A percentile compares a stretch with the other conserved stretches of the same genome.
These are phyloP conservation scores for Colletotrichum sp. DNA, from an alignment of 2,329 filamentous ascomycete genomes.

Conservation along the genomic window DNA sequence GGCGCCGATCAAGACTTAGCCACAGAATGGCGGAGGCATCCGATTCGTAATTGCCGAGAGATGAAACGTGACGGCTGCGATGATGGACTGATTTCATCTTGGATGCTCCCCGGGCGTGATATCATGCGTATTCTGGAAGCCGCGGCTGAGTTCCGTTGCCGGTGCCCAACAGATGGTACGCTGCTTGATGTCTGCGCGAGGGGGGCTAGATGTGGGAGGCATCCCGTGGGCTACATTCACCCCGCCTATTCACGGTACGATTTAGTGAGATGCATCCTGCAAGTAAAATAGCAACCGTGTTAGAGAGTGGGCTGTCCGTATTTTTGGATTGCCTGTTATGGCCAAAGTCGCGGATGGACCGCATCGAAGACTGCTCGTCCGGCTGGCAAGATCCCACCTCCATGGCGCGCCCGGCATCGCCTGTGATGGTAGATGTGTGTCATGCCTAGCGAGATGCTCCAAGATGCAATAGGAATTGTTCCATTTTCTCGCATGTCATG, in stretches of 20 bases:
- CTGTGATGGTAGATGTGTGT: neutral
- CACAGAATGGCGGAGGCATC: neutral
- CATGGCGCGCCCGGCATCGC: neutral
- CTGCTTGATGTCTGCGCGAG: neutral
- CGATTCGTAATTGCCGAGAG: neutral
- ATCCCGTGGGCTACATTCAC: neutral
- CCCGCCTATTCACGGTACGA: neutral
- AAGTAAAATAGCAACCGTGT: neutral
- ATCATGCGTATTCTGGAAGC: neutral
- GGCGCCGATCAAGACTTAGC: neutral
- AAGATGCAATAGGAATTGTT: neutral
- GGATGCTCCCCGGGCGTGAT: neutral
- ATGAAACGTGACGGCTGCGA: neutral
- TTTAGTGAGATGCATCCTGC: neutral
- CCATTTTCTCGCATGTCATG: neutral
- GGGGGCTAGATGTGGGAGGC: neutral
- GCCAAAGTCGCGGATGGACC: neutral
- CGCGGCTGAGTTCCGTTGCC: neutral
- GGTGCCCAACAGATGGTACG: neutral
- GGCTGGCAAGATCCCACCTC: neutral
- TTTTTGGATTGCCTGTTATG: neutral
- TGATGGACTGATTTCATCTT: conserved; percentile 1
- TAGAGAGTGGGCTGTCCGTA: neutral
- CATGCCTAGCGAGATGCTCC: neutral
- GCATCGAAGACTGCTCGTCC: neutral